A percentile compares a stretch with the other conserved stretches of the same genome.
Conservation (phyloP, 768 basidiomycete species). For the Termitomyces sp. region DNA sequence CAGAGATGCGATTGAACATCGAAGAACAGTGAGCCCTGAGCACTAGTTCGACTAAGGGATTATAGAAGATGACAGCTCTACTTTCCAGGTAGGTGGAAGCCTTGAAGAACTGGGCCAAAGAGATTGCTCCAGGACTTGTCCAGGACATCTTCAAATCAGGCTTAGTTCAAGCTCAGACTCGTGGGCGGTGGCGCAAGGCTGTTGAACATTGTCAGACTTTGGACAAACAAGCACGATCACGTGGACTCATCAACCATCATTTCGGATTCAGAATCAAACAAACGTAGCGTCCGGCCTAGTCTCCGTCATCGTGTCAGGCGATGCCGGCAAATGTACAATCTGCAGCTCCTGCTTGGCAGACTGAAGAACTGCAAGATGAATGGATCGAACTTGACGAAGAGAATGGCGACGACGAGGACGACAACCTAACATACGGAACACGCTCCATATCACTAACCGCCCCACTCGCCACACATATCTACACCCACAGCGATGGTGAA, state of each 20-base stretch:
- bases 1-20: neutral
- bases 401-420: constrained; percentile 34
- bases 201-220: neutral
- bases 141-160: neutral
- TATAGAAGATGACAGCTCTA: no score
- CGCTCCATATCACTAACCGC: constrained; percentile 60
- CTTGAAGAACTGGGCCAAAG: no score
- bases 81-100: no score
- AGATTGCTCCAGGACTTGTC: no score
- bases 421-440: constrained; percentile 45
- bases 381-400: constrained; percentile 72
- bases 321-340: constrained; percentile 27
- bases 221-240: constrained; percentile 23
- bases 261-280: constrained; percentile 4
- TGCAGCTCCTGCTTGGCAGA: constrained; percentile 71
- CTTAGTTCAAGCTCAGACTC: no score
- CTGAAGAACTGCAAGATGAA: constrained; percentile 88
- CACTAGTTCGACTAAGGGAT: neutral
- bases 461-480: constrained; percentile 53
- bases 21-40: no score
- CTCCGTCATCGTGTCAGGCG: constrained; percentile 22
- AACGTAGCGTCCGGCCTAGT: constrained; percentile 1
- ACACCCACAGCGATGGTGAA: constrained; percentile 41
- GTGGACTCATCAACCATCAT: constrained; percentile 13
- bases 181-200: constrained; percentile 13